Percentiles rank a stretch among this genome's conserved stretches.
phyloP scores from a whole-genome alignment of 345 rosid species.

The Lepidium africanum region DNA sequence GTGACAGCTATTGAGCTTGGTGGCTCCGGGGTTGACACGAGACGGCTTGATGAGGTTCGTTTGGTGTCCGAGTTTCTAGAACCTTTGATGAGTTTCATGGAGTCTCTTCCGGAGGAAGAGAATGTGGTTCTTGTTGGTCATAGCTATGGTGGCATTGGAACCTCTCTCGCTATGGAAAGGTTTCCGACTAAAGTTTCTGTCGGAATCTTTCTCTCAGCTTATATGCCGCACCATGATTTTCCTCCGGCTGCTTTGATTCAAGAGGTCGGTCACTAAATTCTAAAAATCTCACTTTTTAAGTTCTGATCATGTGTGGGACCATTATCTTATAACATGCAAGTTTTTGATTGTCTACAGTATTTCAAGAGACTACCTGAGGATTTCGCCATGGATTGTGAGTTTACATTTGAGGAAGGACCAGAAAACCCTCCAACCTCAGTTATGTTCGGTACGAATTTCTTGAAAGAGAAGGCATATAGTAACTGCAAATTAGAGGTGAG shows the following conservation, averaged over 20 bases:
- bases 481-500: conserved; percentile 19
- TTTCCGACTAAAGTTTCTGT: conserved; percentile 41
- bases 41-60: conserved; percentile 24
- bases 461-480: conserved; percentile 29
- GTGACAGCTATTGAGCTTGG: conserved; percentile 53
- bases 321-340: neutral
- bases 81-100: conserved; percentile 52
- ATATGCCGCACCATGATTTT: conserved; percentile 43
- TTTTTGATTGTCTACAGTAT: conserved; percentile 16
- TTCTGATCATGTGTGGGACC: neutral
- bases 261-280: conserved; percentile 35
- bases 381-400: conserved; percentile 29
- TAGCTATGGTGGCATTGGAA: conserved; percentile 45
- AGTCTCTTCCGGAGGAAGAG: conserved; percentile 31
- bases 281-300: neutral
- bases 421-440: conserved; percentile 25
- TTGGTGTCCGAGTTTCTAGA: conserved; percentile 34
- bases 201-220: conserved; percentile 43
- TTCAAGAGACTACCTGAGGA: conserved; percentile 29
- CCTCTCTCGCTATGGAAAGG: conserved; percentile 46
- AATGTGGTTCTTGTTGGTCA: conserved; percentile 55
- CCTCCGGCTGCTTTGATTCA: conserved; percentile 1
- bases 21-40: conserved; percentile 33
- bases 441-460: conserved; percentile 26
- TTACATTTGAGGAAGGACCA: conserved; percentile 29